Percentiles rank a stretch among this genome's conserved stretches.
Evolutionary conservation across 352 stramenopile genomes (phyloP).

Genomic region (Globisporangium okanoganense): DNA sequence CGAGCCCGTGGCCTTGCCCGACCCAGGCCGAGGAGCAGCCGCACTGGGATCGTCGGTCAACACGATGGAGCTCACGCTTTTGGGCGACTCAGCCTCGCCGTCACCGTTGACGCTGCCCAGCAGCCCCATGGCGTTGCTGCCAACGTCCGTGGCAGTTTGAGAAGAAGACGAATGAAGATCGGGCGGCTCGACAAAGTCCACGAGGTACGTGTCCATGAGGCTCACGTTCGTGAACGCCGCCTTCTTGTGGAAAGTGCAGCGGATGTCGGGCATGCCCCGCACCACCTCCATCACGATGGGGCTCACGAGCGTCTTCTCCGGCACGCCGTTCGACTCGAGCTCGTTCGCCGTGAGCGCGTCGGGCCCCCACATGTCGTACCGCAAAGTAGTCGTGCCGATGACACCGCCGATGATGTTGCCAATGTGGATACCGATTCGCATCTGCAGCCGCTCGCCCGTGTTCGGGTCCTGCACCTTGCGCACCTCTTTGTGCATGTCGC

Average conservation of each 20-base stretch:
- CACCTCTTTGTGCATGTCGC: conserved; percentile 86
- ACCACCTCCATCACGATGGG: conserved; percentile 77
- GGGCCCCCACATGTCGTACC: conserved; percentile 87
- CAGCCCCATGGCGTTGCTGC: neutral
- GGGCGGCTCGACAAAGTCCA: conserved; percentile 65
- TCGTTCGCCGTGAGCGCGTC: conserved; percentile 83
- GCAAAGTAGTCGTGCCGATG: conserved; percentile 83
- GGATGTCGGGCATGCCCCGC: conserved; percentile 81
- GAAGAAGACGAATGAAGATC: neutral
- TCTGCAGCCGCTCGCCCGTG: conserved; percentile 77
- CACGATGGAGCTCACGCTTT: conserved; percentile 14
- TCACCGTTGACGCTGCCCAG: conserved; percentile 25
- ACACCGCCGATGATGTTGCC: conserved; percentile 87
- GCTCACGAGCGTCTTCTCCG: conserved; percentile 78
- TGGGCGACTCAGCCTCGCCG: conserved; percentile 15
- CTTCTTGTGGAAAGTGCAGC: conserved; percentile 80
- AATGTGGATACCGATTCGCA: conserved; percentile 87
- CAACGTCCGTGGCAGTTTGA: neutral
- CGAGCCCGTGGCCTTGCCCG: neutral
- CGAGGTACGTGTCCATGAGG: conserved; percentile 83
- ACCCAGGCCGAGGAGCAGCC: neutral
- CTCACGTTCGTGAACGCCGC: conserved; percentile 77
- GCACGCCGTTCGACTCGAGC: conserved; percentile 83
- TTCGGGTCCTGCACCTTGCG: conserved; percentile 82
- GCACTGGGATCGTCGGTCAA: neutral